Evolutionary conservation across 441 rosid species (phyloP), one percentile per base, ranked within the genome.

Genomic region (Breynia disticha): DNA sequence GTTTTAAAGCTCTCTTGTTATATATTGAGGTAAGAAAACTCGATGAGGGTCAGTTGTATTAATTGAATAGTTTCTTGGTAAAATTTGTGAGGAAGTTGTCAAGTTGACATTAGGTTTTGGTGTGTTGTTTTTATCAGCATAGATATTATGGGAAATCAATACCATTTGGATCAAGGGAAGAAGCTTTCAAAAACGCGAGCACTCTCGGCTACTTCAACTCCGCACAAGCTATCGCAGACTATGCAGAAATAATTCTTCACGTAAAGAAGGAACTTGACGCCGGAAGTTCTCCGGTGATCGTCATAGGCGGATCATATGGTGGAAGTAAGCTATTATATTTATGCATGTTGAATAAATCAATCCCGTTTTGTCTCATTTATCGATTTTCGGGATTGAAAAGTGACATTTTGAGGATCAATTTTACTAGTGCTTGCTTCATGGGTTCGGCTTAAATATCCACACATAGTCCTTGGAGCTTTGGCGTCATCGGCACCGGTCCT

Each of bases 291-390:
- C 95, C 89, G 12, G 75, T 81, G 16, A 81, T 86, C 15, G 91
- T 83, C 50, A 38, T 78, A 4, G 89, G 91, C 55, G 95, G 87
- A 65, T 86, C 89, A 13, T 86, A 86, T 8, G 89, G 91, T 10
- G 91, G 89, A 83, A 83, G 95, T 86, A 81, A 60, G 77, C 63
- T 17, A 12, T 5, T 14, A 41, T 4, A 11, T 41, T 41, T 28
- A 28, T 2, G 35, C 35, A 1, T 28, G 35, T 28, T 28, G 2
- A 3, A 28, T 28, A 28, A 2, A 28, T 28, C 35, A 28, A 28
- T 28, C 35, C 35, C 1, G 8, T 28, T 28, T 28, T 28, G 8
- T 28, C 4, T 9, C 35, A 28, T 28, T 2, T 28, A 28, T 28
- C 8, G 3, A 1, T 1, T 28, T 28, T 28, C 8, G 8, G 35